Base-by-base conservation (phyloP, 805 yeast species). In the Saccharomyces jurei region DNA sequence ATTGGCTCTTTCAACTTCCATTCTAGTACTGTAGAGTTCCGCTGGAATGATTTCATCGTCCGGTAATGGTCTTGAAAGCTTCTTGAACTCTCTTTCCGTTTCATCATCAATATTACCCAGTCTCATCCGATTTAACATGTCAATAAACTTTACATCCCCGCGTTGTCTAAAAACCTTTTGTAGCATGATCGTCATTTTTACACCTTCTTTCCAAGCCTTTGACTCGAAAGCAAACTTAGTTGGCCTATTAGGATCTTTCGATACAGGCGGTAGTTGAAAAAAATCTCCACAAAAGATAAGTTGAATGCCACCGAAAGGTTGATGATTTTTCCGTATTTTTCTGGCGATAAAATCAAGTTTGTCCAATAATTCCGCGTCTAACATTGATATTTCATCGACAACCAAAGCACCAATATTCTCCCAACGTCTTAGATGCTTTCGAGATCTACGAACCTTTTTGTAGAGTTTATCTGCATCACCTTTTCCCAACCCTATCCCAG, bases 271-370 rank as follows among this genome's bases (percentile, higher is more conserved):
- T 48, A 87, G 69, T 64, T 87, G 96, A 66, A 81, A 87, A 65
- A 87, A 87, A 67, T 87, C 96, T 6, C 96, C 95, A 72, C 89
- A 83, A 14, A 84, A 78, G 31, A 87, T 77, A 17, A 87, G 63
- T 61, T 87, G 96, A 25, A 87, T 82, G 0, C 94, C 94, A 26
- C 96, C 96, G 74, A 87, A 87, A 0, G 95, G 91, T 32, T 59
- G 53, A 9, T 68, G 63, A 54, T 65, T 74, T 49, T 70, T 71
- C 41, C 84, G 70, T 8, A 87, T 54, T 25, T 66, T 70, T 59
- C 78, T 75, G 0, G 87, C 91, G 50, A 87, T 77, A 26, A 68
- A 71, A 60, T 86, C 81, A 52, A 87, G 68, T 61, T 84, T 85
- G 61, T 85, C 83, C 46, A 87, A 73, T 14, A 87, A 71, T 4